phyloP scores from a whole-genome alignment of 2,329 filamentous ascomycete species.

The Paraphaeosphaeria minitans region DNA sequence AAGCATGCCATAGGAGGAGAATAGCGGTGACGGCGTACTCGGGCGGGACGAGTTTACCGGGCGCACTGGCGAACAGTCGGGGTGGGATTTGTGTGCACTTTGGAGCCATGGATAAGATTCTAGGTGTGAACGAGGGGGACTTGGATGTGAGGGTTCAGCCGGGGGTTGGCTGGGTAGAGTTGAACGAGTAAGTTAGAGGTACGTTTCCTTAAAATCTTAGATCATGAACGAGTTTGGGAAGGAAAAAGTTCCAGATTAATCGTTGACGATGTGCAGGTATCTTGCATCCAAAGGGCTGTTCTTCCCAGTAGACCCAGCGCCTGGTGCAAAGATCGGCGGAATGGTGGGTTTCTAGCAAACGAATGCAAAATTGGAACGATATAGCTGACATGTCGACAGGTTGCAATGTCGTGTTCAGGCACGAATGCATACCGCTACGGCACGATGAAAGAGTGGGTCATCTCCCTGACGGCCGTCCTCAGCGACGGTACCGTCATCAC shows the following conservation, averaged over 20 bases:
- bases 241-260: background rate
- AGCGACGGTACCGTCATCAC: slow-evolving; percentile 87
- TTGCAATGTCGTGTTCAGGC: slow-evolving; percentile 69
- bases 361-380: background rate
- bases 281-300: slow-evolving; percentile 71
- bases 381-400: slow-evolving; percentile 18
- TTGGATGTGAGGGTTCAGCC: slow-evolving; percentile 60
- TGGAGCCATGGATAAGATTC: slow-evolving; percentile 75
- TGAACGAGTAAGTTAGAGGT: slow-evolving; percentile 63
- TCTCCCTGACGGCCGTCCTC: slow-evolving; percentile 82
- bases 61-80: slow-evolving; percentile 78
- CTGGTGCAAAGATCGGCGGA: slow-evolving; percentile 87
- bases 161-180: slow-evolving; percentile 78
- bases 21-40: slow-evolving; percentile 88
- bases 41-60: slow-evolving; percentile 86
- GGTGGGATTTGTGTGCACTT: slow-evolving; percentile 88
- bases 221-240: background rate
- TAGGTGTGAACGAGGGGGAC: slow-evolving; percentile 72
- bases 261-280: slow-evolving; percentile 63
- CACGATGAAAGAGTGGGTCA: slow-evolving; percentile 91
- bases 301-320: slow-evolving; percentile 91
- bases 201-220: background rate
- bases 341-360: slow-evolving; percentile 64
- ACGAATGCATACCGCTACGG: slow-evolving; percentile 93
- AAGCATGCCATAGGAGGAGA: slow-evolving; percentile 75